These are phyloP conservation scores for Colletotrichum sp. DNA, from an alignment of 2,329 filamentous ascomycete species.

Conservation along the genomic window DNA sequence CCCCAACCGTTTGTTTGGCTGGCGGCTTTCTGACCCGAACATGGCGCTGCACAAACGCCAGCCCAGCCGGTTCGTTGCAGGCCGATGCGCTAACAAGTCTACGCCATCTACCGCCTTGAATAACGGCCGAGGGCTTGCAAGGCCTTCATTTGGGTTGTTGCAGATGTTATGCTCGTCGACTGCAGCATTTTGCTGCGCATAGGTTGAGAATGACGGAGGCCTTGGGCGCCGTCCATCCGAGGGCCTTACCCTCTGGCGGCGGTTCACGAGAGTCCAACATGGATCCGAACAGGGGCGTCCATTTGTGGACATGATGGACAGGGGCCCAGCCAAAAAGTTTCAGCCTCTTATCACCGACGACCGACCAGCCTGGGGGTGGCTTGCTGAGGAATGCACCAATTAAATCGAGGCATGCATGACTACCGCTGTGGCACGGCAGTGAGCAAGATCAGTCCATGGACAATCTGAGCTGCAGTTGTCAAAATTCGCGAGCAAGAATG, in stretches of 20 bases:
- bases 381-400: neutral
- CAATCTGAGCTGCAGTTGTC: neutral
- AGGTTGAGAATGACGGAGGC: neutral
- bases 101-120: neutral
- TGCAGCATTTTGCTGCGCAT: neutral
- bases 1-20: neutral
- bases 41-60: neutral
- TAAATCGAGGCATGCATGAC: neutral
- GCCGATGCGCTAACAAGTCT: neutral
- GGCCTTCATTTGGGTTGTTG: neutral
- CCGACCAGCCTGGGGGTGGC: neutral
- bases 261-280: neutral
- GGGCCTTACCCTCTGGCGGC: neutral
- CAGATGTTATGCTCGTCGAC: neutral
- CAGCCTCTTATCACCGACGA: constrained; percentile 3
- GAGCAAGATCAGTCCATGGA: neutral
- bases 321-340: neutral
- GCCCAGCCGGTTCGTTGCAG: neutral
- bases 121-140: neutral
- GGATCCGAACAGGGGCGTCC: neutral
- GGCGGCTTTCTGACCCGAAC: neutral
- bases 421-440: too few species aligned
- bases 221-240: neutral
- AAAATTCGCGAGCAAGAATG: neutral
- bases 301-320: constrained; percentile 3